Evolutionary conservation across 169 alveolate genomes (phyloP).

Genomic region (Miamiensis avidus): DNA sequence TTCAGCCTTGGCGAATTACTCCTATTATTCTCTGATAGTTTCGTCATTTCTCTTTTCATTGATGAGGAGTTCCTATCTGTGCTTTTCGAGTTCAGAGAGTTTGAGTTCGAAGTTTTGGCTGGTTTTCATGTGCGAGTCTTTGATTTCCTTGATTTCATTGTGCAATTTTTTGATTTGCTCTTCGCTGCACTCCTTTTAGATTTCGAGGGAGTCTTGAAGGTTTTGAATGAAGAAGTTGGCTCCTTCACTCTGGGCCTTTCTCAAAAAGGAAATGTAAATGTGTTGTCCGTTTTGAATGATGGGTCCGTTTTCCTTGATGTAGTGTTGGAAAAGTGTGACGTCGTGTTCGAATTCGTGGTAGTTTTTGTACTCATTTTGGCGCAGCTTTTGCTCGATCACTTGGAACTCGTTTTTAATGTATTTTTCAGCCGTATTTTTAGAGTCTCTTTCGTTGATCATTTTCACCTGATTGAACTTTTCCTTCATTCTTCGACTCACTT

Average conservation of each 20-base stretch:
- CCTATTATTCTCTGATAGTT: neutral
- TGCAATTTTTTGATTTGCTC: constrained; percentile 49
- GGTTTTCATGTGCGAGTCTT: constrained; percentile 56
- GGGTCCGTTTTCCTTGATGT: constrained; percentile 77
- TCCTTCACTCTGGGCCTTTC: constrained; percentile 52
- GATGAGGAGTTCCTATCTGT: constrained; percentile 6
- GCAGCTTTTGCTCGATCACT: constrained; percentile 62
- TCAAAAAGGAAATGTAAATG: constrained; percentile 59
- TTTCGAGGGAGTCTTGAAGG: constrained; percentile 50
- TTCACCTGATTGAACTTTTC: constrained; percentile 23
- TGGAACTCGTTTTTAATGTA: constrained; percentile 31
- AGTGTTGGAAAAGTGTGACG: constrained; percentile 58
- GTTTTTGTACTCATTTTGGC: constrained; percentile 56
- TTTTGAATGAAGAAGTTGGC: constrained; percentile 63
- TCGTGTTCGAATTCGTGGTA: constrained; percentile 70
- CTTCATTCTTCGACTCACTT: constrained; percentile 47
- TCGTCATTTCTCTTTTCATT: constrained; percentile 7
- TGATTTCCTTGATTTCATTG: constrained; percentile 45
- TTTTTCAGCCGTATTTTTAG: constrained; percentile 30
- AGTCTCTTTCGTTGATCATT: constrained; percentile 53
- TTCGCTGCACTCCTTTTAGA: constrained; percentile 45
- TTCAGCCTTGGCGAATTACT: constrained; percentile 4
- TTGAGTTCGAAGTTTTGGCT: constrained; percentile 10
- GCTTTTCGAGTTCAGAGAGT: constrained; percentile 1
- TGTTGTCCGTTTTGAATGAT: constrained; percentile 57